Conservation (phyloP, 2,329 filamentous ascomycete species). For the Botryotinia convoluta region DNA sequence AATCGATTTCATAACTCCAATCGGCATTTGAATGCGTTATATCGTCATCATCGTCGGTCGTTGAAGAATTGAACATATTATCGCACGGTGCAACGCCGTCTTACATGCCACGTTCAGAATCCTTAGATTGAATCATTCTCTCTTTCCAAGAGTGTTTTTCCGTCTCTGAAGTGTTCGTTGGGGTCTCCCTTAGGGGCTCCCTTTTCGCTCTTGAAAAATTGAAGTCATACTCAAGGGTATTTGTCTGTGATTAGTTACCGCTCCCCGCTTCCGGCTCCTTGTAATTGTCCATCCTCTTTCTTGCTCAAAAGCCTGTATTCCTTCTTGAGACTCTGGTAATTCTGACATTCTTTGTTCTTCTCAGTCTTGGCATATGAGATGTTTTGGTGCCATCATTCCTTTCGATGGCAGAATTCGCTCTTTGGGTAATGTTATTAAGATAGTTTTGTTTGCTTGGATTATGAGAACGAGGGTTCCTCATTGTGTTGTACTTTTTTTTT, state of each 20-base stretch:
- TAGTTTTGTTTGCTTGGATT: background rate
- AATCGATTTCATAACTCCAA: background rate
- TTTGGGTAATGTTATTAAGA: background rate
- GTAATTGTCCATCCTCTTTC: background rate
- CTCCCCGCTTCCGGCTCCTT: background rate
- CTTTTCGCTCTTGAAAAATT: background rate
- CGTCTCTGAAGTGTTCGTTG: background rate
- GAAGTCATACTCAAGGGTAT: background rate
- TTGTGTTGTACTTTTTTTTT: too few relatives aligned
- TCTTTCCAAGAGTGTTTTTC: background rate
- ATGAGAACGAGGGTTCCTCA: background rate
- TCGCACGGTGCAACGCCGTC: background rate
- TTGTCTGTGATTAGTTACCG: background rate
- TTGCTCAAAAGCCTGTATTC: background rate
- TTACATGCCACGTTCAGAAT: background rate
- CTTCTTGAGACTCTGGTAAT: background rate
- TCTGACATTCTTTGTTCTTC: background rate
- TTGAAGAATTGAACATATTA: background rate
- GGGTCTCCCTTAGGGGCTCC: background rate
- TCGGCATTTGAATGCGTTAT: background rate
- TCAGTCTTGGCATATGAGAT: background rate
- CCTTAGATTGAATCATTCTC: background rate
- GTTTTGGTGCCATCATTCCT: background rate
- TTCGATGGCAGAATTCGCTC: background rate
- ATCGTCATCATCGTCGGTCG: background rate